These are phyloP conservation scores for Microascus cirrosus DNA, from an alignment of 2,329 filamentous ascomycete species.

Conservation along the genomic window DNA sequence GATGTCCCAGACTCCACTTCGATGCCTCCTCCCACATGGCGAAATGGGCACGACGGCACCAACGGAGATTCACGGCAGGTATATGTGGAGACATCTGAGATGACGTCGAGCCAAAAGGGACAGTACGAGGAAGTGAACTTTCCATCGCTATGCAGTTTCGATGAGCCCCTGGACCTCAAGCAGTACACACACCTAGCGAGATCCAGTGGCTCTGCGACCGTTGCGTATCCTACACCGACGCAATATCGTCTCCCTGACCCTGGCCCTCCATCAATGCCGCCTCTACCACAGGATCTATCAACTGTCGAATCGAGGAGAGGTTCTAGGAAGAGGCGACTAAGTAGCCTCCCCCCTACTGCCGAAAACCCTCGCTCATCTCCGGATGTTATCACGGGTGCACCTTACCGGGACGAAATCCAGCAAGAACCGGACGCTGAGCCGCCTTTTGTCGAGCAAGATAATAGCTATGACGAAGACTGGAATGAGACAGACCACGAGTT, in stretches of 20 bases:
- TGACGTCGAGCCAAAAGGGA: conserved; percentile 24
- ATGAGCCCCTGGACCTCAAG: conserved; percentile 3
- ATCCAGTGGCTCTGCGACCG: conserved; percentile 19
- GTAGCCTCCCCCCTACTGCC: background rate
- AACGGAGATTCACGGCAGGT: background rate
- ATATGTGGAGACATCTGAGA: conserved; percentile 14
- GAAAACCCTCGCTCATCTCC: conserved; percentile 9
- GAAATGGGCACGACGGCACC: conserved; percentile 6
- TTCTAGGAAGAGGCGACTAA: background rate
- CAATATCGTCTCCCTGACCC: background rate
- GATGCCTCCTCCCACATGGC: conserved; percentile 12
- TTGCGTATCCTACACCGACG: conserved; percentile 23
- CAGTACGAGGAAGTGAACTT: conserved; percentile 19
- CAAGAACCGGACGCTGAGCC: background rate
- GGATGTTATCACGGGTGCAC: conserved; percentile 9
- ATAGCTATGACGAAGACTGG: conserved; percentile 5
- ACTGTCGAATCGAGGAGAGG: background rate
- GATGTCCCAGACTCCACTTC: background rate
- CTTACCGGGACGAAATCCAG: background rate
- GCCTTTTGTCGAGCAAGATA: background rate
- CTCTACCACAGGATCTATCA: background rate
- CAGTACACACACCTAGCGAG: conserved; percentile 12
- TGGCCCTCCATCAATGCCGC: background rate
- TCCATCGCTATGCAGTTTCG: conserved; percentile 8
- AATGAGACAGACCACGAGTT: conserved; percentile 1